Evolutionary conservation across 1,284 basidiomycete species (phyloP), one percentile per base, ranked within the genome.

Genomic region (Trametes hirsuta): DNA sequence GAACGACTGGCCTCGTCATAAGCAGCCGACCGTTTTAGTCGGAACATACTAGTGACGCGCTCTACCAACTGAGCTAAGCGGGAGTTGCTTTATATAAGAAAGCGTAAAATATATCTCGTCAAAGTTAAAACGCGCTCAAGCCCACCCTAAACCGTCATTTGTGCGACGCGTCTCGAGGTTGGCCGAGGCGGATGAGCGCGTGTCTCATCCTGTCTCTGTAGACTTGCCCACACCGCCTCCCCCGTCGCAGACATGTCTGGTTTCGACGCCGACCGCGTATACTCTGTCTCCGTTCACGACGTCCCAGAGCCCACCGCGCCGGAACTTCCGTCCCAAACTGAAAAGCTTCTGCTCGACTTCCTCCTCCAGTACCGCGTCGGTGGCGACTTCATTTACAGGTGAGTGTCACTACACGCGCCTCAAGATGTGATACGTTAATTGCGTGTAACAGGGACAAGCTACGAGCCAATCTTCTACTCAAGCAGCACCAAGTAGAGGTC

Each of bases 401-500:
- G 44, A 55, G 56, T 78, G n/a, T 22, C 21, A 3, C 53, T 40
- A 11, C 22, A 48, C 18, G 22, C 24, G 21, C 47, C 2, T 12
- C 3, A 14, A 11, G 1, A 2, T 1, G 14, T 1, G 9, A 3
- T 6, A n/a, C 30, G 34, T 62, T 68, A 45, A 54, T 34, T 15
- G 59, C 45, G 39, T 3, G 4, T 11, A 66, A 60, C 66, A 95
- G 95, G 69, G 97, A 99, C 72, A 91, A 93, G 63, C 81, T 99
- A 45, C 86, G 96, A 21, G 93, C 89, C 47, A 97, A 96, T 70
- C 76, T 98, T 40, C 83, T 99, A 14, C 77, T 97, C 61, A 96
- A 95, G 74, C 93, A 96, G 66, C 89, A 96, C 70, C 85, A 95
- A 18, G 84, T 99, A 22, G 96, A 99, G 71, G 90, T 99, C 21